Evolutionary conservation across 2,329 filamentous ascomycete species (phyloP).

Genomic region (Epichloe gansuensis): DNA sequence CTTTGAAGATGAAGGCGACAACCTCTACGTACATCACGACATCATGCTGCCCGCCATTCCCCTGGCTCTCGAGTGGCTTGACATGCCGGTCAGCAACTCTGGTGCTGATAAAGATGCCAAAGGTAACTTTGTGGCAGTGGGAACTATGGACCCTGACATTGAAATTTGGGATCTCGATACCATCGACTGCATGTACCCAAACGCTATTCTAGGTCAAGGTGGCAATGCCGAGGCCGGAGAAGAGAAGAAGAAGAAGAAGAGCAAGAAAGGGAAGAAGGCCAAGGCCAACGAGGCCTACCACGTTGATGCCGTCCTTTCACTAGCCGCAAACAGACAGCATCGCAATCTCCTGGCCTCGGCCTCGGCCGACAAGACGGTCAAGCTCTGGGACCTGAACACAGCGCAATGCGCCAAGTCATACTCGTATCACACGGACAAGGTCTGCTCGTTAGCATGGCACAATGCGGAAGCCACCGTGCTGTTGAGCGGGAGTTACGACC

Average conservation of each 20-base stretch:
- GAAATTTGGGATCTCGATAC: constrained; percentile 97
- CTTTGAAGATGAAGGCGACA: constrained; percentile 89
- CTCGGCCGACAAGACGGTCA: constrained; percentile 93
- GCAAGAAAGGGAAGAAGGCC: constrained; percentile 62
- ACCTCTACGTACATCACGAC: constrained; percentile 98
- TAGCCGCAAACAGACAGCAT: constrained; percentile 86
- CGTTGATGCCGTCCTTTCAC: constrained; percentile 81
- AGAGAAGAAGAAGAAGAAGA: constrained; percentile 75
- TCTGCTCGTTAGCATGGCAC: constrained; percentile 93
- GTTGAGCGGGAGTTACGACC: constrained; percentile 87
- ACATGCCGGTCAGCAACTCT: constrained; percentile 71
- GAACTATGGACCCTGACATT: constrained; percentile 96
- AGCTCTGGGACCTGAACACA: constrained; percentile 93
- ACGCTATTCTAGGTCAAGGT: constrained; percentile 80
- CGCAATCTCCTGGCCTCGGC: constrained; percentile 88
- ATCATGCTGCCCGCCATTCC: constrained; percentile 98
- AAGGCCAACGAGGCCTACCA: constrained; percentile 85
- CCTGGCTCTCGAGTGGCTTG: constrained; percentile 89
- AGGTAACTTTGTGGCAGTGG: constrained; percentile 88
- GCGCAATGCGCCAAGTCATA: constrained; percentile 92
- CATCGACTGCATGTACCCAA: constrained; percentile 95
- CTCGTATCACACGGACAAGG: constrained; percentile 91
- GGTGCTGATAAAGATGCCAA: constrained; percentile 47
- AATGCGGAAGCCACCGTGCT: constrained; percentile 74
- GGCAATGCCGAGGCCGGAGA: constrained; percentile 38